These are phyloP conservation scores for Colletotrichum tropicale DNA, from an alignment of 2,329 filamentous ascomycete genomes.

Conservation along the genomic window DNA sequence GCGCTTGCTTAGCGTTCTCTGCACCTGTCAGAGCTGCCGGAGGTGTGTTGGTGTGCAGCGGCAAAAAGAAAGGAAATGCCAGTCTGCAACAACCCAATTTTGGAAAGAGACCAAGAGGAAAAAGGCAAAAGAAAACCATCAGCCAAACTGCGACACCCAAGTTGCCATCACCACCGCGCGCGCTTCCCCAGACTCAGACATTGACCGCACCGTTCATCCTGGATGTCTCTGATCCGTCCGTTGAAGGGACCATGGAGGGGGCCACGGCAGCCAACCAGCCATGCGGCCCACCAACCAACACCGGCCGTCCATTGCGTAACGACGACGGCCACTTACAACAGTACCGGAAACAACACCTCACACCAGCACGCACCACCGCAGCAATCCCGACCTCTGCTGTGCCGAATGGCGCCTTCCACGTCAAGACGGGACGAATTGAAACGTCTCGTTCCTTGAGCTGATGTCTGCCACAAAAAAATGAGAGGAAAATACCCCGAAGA, in stretches of 20 bases:
- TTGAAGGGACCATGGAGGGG: neutral
- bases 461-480: constrained; percentile 6
- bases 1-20: neutral
- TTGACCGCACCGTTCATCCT: neutral
- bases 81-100: neutral
- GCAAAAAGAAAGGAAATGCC: neutral
- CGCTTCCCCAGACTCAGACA: neutral
- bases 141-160: neutral
- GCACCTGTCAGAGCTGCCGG: constrained; percentile 8
- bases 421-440: constrained; percentile 12
- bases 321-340: neutral
- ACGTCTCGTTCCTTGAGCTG: constrained; percentile 6
- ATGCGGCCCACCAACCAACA: neutral
- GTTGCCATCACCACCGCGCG: neutral
- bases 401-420: neutral
- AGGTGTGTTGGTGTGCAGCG: neutral
- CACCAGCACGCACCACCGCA: neutral
- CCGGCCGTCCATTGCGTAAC: neutral
- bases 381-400: neutral
- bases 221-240: neutral
- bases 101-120: neutral
- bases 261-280: neutral
- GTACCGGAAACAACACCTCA: neutral
- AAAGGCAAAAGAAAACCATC: neutral
- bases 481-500: neutral